Base-by-base conservation (phyloP, 2,329 filamentous ascomycete species). In the Sporothrix euskadiensis region DNA sequence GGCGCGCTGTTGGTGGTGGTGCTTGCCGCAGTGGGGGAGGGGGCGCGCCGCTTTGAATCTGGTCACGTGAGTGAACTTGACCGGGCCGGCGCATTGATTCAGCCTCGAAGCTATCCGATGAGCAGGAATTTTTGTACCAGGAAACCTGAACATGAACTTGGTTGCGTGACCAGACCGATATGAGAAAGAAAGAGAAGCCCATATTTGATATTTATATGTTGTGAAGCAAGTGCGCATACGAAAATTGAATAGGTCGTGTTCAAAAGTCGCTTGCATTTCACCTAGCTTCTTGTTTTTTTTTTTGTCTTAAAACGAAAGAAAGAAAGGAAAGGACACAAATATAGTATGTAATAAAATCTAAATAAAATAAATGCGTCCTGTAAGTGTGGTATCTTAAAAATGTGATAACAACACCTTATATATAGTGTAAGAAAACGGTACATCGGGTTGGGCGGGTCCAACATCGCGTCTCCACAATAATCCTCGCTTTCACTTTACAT, bases 21-120 rank as follows among this genome's bases (percentile, higher is more conserved):
- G 30, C 57, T 61, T 39, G 61, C n/a, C 39, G 4, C 41, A 68
- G 65, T 68, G 44, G 65, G 35, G 41, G 22, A 61, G 69, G 44
- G 44, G 63, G 41, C 63, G 22, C 26, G 16, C 14, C 16, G 39
- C 12, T 14, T 32, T 6, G 16, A 35, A 19, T 14, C 0, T 26
- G 32, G 44, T 68, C 65, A 68, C 65, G 65, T 68, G 65, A 66
- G 61, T 66, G 10, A 12, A 47, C 61, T 47, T 66, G 39, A 9
- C 4, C 61, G 59, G 35, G n/a, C 59, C 59, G n/a, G 8, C 9
- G 39, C 59, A 63, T 63, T 41, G n/a, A 63, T 63, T 32, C 12
- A 41, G 59, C n/a, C 35, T 65, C 59, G 35, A 63, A 32, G 30
- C 56, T 16, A 19, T 16, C n/a, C 32, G 52, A 30, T 56, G 30